These are phyloP conservation scores for Podila epicladia DNA, from an alignment of 192 early-diverging fungal species.

Conservation along the genomic window DNA sequence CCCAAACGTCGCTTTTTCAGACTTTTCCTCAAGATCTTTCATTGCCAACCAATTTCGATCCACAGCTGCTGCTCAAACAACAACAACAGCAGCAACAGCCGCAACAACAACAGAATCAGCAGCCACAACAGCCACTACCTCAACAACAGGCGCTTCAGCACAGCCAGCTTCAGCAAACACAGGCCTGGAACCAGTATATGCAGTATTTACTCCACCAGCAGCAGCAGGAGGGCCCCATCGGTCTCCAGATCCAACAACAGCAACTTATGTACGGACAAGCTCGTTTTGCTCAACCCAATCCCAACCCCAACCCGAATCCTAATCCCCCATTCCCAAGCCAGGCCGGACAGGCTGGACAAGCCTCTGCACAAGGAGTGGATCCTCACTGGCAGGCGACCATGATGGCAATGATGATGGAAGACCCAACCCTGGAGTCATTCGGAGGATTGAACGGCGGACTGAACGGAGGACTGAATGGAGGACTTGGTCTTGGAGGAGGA, in stretches of 20 bases:
- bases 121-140: too few species aligned
- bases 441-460: too few species aligned
- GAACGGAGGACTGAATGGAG: not conserved
- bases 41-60: too few species aligned
- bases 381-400: constrained; percentile 48
- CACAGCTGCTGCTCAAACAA: too few species aligned
- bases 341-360: not conserved
- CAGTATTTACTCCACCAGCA: constrained; percentile 35
- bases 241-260: not conserved
- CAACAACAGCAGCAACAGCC: not conserved
- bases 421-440: constrained; percentile 3
- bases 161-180: not conserved
- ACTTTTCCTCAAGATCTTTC: too few species aligned
- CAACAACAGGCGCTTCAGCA: not conserved
- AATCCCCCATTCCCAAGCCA: not conserved
- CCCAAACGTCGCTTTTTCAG: too few species aligned
- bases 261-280: not conserved
- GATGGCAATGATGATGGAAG: constrained; percentile 48
- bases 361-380: not conserved
- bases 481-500: too few species aligned
- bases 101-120: not conserved
- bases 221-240: not conserved
- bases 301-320: not conserved
- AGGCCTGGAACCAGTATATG: constrained; percentile 37
- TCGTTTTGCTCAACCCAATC: too few species aligned